These are phyloP conservation scores for Tilletia caries DNA, from an alignment of 1,284 basidiomycete species.

Conservation along the genomic window DNA sequence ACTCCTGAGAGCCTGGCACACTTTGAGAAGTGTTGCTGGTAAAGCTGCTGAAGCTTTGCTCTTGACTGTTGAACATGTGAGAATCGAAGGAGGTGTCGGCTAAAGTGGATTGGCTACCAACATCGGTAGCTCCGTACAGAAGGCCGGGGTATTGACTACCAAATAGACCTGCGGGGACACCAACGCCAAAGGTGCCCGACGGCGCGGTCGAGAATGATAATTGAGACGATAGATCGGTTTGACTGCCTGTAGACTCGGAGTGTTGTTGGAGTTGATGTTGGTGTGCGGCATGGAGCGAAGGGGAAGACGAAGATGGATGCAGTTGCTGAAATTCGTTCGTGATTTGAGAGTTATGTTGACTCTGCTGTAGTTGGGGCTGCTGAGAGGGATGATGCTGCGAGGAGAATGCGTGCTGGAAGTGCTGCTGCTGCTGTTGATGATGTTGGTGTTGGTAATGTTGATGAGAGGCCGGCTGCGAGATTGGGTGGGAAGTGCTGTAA, in stretches of 20 bases:
- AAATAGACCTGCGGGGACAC: not conserved
- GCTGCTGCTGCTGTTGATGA: not conserved
- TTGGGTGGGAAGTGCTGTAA: not conserved
- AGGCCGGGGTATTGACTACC: not conserved
- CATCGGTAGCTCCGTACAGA: not conserved
- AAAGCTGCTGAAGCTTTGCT: conserved; percentile 9
- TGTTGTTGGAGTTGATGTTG: not conserved
- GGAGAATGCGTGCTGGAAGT: not conserved
- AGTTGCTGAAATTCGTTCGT: not conserved
- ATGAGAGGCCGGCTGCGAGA: not conserved
- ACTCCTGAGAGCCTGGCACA: not conserved
- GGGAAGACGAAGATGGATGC: not conserved
- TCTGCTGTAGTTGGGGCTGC: not conserved
- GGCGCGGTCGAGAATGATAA: not conserved
- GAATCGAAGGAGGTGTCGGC: conserved; percentile 7
- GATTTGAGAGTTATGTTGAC: not conserved
- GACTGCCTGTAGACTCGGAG: not conserved
- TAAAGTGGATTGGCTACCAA: not conserved
- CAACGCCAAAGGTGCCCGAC: not conserved
- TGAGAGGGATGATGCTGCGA: not conserved
- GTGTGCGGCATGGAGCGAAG: not conserved
- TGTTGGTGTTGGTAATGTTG: not conserved
- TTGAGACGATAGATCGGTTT: not conserved
- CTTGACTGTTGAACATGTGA: conserved; percentile 7
- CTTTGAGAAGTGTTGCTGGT: not conserved